A percentile compares a stretch with the other conserved stretches of the same genome.
phyloP scores from a whole-genome alignment of 306 rosid genomes.

The Glycine latifolia region DNA sequence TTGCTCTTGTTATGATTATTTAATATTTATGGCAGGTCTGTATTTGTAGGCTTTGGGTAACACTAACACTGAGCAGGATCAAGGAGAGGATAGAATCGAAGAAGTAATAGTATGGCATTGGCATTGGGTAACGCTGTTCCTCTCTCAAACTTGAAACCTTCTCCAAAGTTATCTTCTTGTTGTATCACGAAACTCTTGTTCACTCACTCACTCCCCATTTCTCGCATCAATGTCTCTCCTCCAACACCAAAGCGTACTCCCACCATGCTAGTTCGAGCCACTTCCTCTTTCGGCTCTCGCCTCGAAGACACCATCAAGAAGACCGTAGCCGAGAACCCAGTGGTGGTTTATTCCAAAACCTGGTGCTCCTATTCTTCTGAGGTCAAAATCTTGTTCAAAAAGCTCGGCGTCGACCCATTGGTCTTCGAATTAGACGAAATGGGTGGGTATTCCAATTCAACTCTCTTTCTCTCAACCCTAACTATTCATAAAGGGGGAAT shows the following conservation, averaged over 20 bases:
- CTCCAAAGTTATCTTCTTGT: constrained; percentile 23
- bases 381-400: constrained; percentile 81
- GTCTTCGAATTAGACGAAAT: constrained; percentile 93
- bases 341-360: constrained; percentile 90
- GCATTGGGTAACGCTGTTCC: constrained; percentile 36
- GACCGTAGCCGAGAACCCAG: constrained; percentile 70
- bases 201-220: constrained; percentile 24
- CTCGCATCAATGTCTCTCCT: constrained; percentile 39
- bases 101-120: constrained; percentile 55
- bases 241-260: background rate
- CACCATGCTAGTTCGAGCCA: constrained; percentile 57
- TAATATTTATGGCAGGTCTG: too few species aligned
- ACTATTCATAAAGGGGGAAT: too few species aligned
- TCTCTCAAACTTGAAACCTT: constrained; percentile 12
- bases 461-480: too few species aligned
- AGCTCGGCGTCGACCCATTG: constrained; percentile 73
- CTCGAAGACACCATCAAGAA: constrained; percentile 88
- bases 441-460: constrained; percentile 56
- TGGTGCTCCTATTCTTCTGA: constrained; percentile 98
- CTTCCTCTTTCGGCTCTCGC: constrained; percentile 92
- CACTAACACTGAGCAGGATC: too few species aligned
- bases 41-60: too few species aligned
- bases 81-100: too few species aligned
- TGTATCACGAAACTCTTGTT: constrained; percentile 48
- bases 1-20: too few species aligned